Evolutionary conservation across 1,284 basidiomycete species (phyloP).

Genomic region (Earliella scabrosa): DNA sequence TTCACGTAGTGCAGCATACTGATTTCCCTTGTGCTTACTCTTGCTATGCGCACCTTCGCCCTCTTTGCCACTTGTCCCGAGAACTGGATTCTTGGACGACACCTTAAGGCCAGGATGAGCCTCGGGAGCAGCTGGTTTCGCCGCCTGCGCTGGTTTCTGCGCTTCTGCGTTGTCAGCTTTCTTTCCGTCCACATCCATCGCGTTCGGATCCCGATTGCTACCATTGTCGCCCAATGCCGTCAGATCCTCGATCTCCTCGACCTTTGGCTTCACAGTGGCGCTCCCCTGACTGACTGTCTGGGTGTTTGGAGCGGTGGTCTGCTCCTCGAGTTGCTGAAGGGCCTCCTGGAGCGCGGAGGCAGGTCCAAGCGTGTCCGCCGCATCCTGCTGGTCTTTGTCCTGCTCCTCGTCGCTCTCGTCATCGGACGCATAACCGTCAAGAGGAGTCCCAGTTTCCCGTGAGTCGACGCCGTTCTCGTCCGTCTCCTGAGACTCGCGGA

Average conservation of each 20-base stretch:
- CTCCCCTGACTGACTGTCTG: conserved; percentile 34
- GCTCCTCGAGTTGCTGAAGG: conserved; percentile 43
- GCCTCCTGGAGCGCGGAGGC: conserved; percentile 53
- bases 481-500: conserved; percentile 27
- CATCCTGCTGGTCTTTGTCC: conserved; percentile 52
- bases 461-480: conserved; percentile 30
- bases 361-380: conserved; percentile 63
- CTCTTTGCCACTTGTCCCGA: conserved; percentile 34
- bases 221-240: conserved; percentile 43
- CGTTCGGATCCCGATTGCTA: conserved; percentile 13
- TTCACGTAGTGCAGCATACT: conserved; percentile 61
- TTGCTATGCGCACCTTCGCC: conserved; percentile 39
- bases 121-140: conserved; percentile 13
- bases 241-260: conserved; percentile 65
- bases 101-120: conserved; percentile 28
- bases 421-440: conserved; percentile 43
- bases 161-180: conserved; percentile 3
- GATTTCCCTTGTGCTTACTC: conserved; percentile 42
- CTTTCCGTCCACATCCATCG: conserved; percentile 42
- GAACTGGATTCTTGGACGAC: conserved; percentile 49
- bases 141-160: background rate
- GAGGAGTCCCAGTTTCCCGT: conserved; percentile 35
- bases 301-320: background rate
- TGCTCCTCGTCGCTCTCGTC: conserved; percentile 70
- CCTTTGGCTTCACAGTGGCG: conserved; percentile 54